Percentiles rank a stretch among this genome's conserved stretches.
These are phyloP conservation scores for Psidium guajava DNA, from an alignment of 345 rosid genomes.

Conservation along the genomic window DNA sequence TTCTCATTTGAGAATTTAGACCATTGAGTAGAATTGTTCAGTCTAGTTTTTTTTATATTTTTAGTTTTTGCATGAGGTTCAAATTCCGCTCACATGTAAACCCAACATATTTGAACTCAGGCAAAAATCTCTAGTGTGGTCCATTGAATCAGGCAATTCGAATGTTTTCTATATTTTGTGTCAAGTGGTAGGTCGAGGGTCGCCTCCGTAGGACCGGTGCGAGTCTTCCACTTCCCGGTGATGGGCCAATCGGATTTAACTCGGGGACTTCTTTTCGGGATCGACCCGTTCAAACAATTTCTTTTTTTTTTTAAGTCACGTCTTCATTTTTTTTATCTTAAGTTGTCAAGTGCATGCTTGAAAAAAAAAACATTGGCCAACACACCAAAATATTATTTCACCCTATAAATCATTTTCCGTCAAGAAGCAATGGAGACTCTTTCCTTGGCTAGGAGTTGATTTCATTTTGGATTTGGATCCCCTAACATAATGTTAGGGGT, in stretches of 20 bases:
- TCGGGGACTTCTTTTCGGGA: background rate
- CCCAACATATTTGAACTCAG: background rate
- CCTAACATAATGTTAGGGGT: too few relatives aligned
- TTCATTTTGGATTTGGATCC: too few relatives aligned
- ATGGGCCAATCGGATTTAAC: background rate
- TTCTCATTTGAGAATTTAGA: background rate
- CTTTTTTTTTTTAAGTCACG: background rate
- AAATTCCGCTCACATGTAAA: background rate
- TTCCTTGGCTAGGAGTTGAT: too few relatives aligned
- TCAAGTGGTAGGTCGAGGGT: background rate
- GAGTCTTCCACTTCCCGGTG: background rate
- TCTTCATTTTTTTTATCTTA: too few relatives aligned
- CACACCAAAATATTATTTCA: too few relatives aligned
- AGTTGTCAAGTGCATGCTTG: too few relatives aligned
- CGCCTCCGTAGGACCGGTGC: background rate
- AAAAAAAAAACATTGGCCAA: too few relatives aligned
- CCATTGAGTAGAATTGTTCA: background rate
- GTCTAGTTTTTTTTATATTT: background rate
- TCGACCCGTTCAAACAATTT: background rate
- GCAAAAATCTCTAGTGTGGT: background rate
- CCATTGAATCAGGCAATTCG: background rate
- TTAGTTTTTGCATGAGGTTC: background rate
- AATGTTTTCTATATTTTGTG: background rate
- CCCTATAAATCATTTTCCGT: too few relatives aligned
- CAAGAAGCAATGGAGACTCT: too few relatives aligned